Conservation (phyloP, 2,329 filamentous ascomycete species). For the Trichoderma atrobrunneum region DNA sequence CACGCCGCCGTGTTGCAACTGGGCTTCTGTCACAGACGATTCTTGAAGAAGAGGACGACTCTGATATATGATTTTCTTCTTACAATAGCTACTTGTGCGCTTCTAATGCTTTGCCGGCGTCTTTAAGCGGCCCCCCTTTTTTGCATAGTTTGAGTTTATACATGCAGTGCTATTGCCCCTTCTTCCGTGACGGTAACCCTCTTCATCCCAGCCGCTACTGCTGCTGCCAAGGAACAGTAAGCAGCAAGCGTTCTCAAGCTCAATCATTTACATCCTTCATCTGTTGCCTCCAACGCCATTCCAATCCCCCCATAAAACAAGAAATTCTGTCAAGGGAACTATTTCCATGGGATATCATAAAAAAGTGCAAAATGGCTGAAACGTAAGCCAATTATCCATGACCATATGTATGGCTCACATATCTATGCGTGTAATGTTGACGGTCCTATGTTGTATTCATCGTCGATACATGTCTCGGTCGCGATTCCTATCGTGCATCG, state of each 20-base stretch:
- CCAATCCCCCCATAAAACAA: not conserved
- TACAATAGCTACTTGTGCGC: not conserved
- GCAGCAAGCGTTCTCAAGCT: not conserved
- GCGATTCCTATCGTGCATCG: slow-evolving; percentile 38
- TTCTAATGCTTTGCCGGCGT: not conserved
- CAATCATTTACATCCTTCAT: not conserved
- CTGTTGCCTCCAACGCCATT: slow-evolving; percentile 3
- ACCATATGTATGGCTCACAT: not conserved
- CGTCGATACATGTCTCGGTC: slow-evolving; percentile 47
- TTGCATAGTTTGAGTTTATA: not conserved
- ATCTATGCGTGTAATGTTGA: not conserved
- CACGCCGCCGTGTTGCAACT: slow-evolving; percentile 41
- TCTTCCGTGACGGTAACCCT: not conserved
- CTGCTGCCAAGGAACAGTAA: not conserved
- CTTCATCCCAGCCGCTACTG: not conserved
- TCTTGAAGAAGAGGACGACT: slow-evolving; percentile 70
- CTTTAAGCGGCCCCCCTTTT: not conserved
- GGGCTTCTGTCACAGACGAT: slow-evolving; percentile 65
- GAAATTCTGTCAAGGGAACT: not conserved
- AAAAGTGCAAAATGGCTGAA: not conserved
- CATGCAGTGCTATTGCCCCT: not conserved
- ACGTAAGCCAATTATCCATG: not conserved
- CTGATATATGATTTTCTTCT: slow-evolving; percentile 34
- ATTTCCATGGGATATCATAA: slow-evolving; percentile 18
- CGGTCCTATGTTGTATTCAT: not conserved